phyloP scores from a whole-genome alignment of 164 flowering plant genomes.

The Brasenia schreberi region DNA sequence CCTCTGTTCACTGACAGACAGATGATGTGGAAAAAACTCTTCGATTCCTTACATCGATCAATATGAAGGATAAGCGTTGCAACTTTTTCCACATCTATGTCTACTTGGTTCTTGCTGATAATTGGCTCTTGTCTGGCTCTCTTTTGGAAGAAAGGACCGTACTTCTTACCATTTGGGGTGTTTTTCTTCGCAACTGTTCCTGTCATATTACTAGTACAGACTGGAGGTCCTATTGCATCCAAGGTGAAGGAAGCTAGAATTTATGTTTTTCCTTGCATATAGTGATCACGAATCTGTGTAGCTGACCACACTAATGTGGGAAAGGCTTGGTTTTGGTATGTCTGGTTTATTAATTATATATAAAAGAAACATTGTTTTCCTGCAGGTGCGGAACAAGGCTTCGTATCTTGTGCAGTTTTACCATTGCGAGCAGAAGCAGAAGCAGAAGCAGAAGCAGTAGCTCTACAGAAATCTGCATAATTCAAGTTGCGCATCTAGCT shows the following conservation, averaged over 20 bases:
- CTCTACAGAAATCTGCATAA: neutral
- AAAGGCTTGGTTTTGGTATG: neutral
- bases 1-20: slow-evolving; percentile 18
- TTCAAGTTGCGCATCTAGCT: neutral
- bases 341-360: neutral
- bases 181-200: slow-evolving; percentile 60
- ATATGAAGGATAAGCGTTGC: slow-evolving; percentile 51
- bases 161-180: slow-evolving; percentile 42
- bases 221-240: slow-evolving; percentile 56
- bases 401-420: slow-evolving; percentile 48
- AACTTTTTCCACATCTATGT: slow-evolving; percentile 51
- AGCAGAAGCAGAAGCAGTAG: neutral
- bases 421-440: neutral
- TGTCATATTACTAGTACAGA: slow-evolving; percentile 64
- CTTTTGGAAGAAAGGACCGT: slow-evolving; percentile 24
- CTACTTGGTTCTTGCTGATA: slow-evolving; percentile 50
- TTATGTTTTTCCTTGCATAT: neutral
- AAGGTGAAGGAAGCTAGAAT: slow-evolving; percentile 30
- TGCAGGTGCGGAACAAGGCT: slow-evolving; percentile 79
- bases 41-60: slow-evolving; percentile 29
- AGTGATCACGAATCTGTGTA: neutral
- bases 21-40: slow-evolving; percentile 39
- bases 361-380: neutral
- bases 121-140: slow-evolving; percentile 47
- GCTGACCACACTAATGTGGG: neutral